phyloP scores from a whole-genome alignment of 805 yeast species.

The Starmera amethionina region DNA sequence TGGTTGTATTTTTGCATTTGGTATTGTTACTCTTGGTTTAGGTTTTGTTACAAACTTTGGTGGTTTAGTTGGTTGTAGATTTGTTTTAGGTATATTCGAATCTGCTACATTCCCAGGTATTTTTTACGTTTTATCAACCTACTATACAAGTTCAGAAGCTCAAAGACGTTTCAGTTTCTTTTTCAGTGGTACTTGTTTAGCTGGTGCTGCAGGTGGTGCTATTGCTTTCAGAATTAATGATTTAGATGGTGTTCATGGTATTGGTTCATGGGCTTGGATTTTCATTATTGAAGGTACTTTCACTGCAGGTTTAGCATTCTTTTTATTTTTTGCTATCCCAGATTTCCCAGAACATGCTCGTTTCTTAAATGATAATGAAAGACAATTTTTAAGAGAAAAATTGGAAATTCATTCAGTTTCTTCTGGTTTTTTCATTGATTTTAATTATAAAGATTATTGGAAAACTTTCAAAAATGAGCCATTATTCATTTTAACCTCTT shows the following conservation, averaged over 20 bases:
- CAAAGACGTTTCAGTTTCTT: conserved; percentile 38
- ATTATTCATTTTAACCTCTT: conserved; percentile 4
- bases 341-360: conserved; percentile 19
- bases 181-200: conserved; percentile 41
- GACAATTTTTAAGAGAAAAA: too few relatives aligned
- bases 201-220: conserved; percentile 49
- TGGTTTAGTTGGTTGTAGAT: conserved; percentile 35
- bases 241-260: conserved; percentile 33
- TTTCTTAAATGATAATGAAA: too few relatives aligned
- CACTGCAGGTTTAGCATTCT: conserved; percentile 28
- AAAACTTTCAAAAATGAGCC: too few relatives aligned
- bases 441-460: too few relatives aligned
- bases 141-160: conserved; percentile 38
- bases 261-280: conserved; percentile 43
- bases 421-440: too few relatives aligned
- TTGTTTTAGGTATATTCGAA: conserved; percentile 45
- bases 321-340: conserved; percentile 29
- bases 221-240: conserved; percentile 35
- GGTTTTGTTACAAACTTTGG: conserved; percentile 34
- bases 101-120: conserved; percentile 43
- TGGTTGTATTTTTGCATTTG: conserved; percentile 24
- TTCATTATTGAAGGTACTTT: conserved; percentile 41
- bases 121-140: conserved; percentile 36
- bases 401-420: too few relatives aligned
- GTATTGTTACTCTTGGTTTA: conserved; percentile 32